These are phyloP conservation scores for Colletotrichum sp. DNA, from an alignment of 2,329 filamentous ascomycete species.

Conservation along the genomic window DNA sequence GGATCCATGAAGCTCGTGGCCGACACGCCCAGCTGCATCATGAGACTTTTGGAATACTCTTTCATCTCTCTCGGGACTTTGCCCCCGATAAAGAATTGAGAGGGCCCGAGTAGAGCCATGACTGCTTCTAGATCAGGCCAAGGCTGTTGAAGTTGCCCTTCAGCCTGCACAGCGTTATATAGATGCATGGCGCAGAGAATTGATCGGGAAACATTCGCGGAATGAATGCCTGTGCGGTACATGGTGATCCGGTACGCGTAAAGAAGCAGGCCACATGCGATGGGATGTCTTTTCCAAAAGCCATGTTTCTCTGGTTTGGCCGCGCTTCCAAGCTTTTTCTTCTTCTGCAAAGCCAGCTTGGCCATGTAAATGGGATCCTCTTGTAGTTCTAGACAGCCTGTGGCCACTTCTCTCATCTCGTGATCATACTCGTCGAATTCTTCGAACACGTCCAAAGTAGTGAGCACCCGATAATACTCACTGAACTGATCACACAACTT, in stretches of 20 bases:
- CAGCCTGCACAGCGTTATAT: slow-evolving; percentile 42
- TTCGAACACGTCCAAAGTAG: neutral
- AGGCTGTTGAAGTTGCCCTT: slow-evolving; percentile 26
- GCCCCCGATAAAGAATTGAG: slow-evolving; percentile 42
- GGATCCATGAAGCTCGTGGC: slow-evolving; percentile 29
- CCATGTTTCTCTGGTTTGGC: neutral
- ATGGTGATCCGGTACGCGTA: slow-evolving; percentile 36
- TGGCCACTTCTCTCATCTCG: neutral
- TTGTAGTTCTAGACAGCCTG: neutral
- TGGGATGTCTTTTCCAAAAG: neutral
- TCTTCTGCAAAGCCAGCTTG: neutral
- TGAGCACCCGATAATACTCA: neutral
- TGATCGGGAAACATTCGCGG: slow-evolving; percentile 43
- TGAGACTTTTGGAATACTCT: slow-evolving; percentile 33
- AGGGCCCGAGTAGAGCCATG: slow-evolving; percentile 28
- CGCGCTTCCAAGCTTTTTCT: neutral
- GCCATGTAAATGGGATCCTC: neutral
- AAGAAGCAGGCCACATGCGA: slow-evolving; percentile 28
- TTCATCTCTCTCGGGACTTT: neutral
- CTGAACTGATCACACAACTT: neutral
- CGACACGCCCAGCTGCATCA: slow-evolving; percentile 41
- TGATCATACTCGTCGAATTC: neutral
- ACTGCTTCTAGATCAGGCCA: slow-evolving; percentile 49
- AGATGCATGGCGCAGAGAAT: slow-evolving; percentile 42
- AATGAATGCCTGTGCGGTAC: slow-evolving; percentile 34